Conservation (phyloP, 1,139 yeast genomes). For the Hyphopichia pseudoburtonii region DNA sequence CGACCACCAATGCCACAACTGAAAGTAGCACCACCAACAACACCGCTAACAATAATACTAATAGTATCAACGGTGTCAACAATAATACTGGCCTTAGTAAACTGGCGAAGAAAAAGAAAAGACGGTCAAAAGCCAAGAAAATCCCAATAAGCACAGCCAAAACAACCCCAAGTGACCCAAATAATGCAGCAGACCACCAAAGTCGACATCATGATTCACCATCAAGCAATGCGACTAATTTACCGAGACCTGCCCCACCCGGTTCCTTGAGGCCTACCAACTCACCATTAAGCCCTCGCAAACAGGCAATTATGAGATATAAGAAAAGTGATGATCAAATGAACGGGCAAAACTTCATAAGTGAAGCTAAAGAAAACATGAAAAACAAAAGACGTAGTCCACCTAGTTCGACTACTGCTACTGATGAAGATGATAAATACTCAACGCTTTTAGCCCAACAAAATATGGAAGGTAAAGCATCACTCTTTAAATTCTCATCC, state of each 20-base stretch:
- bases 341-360: constrained; percentile 20
- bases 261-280: neutral
- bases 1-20: no score
- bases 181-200: neutral
- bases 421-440: constrained; percentile 6
- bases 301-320: constrained; percentile 41
- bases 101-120: constrained; percentile 1
- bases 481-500: constrained; percentile 36
- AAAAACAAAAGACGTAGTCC: constrained; percentile 12
- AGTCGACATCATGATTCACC: neutral
- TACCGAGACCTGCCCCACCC: neutral
- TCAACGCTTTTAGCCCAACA: constrained; percentile 5
- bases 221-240: neutral
- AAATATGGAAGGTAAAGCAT: constrained; percentile 36
- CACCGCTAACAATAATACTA: neutral
- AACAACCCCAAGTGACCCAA: no score
- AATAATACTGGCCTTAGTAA: neutral
- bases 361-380: constrained; percentile 31
- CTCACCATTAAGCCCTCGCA: constrained; percentile 33
- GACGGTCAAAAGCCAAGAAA: constrained; percentile 1
- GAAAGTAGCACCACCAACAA: no score
- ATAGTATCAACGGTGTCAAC: neutral
- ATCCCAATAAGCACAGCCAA: no score
- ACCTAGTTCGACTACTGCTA: neutral
- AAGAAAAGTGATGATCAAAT: constrained; percentile 31